These are phyloP conservation scores for Colletotrichum sp. DNA, from an alignment of 2,329 filamentous ascomycete species.

Conservation along the genomic window DNA sequence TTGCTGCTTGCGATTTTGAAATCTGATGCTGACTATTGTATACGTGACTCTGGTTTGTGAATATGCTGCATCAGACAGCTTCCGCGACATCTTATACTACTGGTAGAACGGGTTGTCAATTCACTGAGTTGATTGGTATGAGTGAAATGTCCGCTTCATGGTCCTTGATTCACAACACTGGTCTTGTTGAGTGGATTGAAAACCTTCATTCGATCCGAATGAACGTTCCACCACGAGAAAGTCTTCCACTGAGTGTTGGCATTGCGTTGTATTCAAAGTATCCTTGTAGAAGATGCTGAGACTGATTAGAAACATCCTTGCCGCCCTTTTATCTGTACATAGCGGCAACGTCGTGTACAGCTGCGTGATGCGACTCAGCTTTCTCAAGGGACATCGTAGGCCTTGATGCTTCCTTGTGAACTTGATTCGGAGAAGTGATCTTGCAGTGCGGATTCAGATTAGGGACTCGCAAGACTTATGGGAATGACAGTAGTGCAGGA, in stretches of 20 bases:
- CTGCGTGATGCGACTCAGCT: too few species aligned
- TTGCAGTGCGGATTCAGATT: neutral
- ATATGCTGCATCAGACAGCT: neutral
- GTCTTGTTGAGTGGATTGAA: neutral
- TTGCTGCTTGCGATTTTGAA: neutral
- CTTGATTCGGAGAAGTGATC: neutral
- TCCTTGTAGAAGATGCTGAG: neutral
- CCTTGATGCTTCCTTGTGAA: too few species aligned
- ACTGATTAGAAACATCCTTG: neutral
- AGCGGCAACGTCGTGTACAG: too few species aligned
- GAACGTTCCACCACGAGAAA: neutral
- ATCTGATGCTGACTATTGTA: neutral
- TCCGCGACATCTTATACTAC: neutral
- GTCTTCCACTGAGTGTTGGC: neutral
- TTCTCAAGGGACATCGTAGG: too few species aligned
- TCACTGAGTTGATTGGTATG: neutral
- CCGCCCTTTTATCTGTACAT: too few species aligned
- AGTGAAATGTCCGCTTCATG: neutral
- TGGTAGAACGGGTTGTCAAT: neutral
- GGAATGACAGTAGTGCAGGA: neutral
- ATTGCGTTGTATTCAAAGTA: neutral
- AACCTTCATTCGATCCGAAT: neutral
- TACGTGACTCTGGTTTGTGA: neutral
- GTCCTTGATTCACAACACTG: neutral
- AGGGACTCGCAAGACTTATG: neutral